Conservation (phyloP, 2,329 filamentous ascomycete genomes). For the Colletotrichum salicis region DNA sequence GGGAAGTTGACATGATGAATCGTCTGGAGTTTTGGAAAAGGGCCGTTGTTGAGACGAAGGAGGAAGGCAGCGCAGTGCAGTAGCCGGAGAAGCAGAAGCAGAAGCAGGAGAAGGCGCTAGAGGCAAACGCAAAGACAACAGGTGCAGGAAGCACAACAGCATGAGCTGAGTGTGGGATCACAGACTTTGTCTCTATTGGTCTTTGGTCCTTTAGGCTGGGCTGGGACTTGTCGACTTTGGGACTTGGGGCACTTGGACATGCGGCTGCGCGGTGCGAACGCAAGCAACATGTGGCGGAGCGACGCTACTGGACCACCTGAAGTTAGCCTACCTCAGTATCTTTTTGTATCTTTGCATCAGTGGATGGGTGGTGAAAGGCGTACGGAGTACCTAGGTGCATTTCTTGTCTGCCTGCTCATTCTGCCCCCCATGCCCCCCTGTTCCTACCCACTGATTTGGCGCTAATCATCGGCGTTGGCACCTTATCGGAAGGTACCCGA, state of each 20-base stretch:
- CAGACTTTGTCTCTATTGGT: not conserved
- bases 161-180: conserved; percentile 8
- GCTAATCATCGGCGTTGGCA: not conserved
- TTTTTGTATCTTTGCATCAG: too few species aligned
- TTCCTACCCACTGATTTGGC: conserved; percentile 19
- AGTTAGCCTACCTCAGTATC: not conserved
- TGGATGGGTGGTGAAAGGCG: too few species aligned
- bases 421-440: conserved; percentile 1
- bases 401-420: conserved; percentile 28
- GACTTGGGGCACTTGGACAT: not conserved
- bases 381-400: not conserved
- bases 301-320: conserved; percentile 24
- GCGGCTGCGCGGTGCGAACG: conserved; percentile 2
- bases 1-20: conserved; percentile 31
- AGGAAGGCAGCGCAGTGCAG: conserved; percentile 5
- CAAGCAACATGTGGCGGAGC: conserved; percentile 28
- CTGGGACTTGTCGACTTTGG: not conserved
- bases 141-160: not conserved
- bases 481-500: conserved; percentile 24
- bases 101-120: not conserved
- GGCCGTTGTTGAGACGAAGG: conserved; percentile 32
- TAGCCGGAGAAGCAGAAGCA: not conserved
- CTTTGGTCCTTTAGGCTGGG: not conserved
- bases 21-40: conserved; percentile 26
- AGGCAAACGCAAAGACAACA: not conserved